Evolutionary conservation across 768 basidiomycete genomes (phyloP), one percentile per base, ranked within the genome.

Genomic region (Leucosporidium yakuticum): DNA sequence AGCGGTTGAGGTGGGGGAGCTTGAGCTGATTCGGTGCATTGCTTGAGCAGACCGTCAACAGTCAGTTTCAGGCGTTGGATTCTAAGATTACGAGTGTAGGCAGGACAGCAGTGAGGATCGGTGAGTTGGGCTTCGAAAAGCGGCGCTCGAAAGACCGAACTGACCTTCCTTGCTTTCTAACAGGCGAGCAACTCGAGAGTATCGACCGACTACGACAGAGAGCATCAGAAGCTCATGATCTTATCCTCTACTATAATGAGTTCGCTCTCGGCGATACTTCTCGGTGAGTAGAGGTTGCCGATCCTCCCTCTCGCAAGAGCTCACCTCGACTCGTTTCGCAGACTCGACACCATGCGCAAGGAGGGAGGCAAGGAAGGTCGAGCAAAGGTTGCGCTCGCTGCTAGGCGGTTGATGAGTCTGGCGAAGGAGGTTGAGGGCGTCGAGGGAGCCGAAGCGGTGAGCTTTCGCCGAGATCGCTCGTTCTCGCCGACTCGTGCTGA

Each of bases 111-210:
- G 87, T 97, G 57, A 84, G 95, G 59, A 96, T 98, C 73, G 96
- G 95, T 88, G 61, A 72, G 85, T 68, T 14, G 4, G 0, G 4
- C 9, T 21, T 17, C 3, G 7, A 12, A 6, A n/a, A 4, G 14
- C 58, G 34, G 15, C n/a, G 34, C 20, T 54, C 34, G 21, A 31
- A 27, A 23, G n/a, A 23, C 12, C 56, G 19, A 32, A 17, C 49
- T 39, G 50, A 34, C 5, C 17, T 34, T 9, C 21, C 31, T 25
- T 20, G 6, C 21, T 7, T 34, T 1, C 47, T 47, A 29, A 27
- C 75, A 94, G 92, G 93, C 53, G 95, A 98, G 80, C 92, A 98
- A 78, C 84, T 99, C 53, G 95, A 99, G 79, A 89, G 89, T 1
- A 87, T 97, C 23, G 93, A 96, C 77, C 84, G 91, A 63, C 89